Percentiles rank a stretch among this genome's conserved stretches.
Conservation (phyloP, 2,329 filamentous ascomycete genomes). For the Aureobasidium mangrovei region DNA sequence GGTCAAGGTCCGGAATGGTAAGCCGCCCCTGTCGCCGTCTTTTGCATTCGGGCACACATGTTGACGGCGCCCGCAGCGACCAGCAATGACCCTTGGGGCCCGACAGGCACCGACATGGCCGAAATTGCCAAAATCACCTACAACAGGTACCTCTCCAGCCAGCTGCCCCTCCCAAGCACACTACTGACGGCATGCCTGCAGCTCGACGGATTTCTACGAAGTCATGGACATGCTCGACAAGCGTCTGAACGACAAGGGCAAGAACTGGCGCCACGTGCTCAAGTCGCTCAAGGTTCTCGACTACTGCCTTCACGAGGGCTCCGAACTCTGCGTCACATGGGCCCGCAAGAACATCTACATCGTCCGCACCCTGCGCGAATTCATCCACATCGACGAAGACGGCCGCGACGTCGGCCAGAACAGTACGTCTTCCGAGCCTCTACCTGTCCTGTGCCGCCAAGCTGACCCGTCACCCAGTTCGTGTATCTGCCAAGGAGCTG, state of each 20-base stretch:
- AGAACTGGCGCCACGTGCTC: conserved; percentile 97
- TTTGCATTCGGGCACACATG: not conserved
- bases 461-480: conserved; percentile 53
- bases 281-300: conserved; percentile 97
- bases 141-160: conserved; percentile 60
- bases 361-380: conserved; percentile 96
- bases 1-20: conserved; percentile 97
- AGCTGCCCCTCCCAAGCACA: not conserved
- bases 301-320: conserved; percentile 95
- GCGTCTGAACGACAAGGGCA: conserved; percentile 95
- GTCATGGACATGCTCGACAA: conserved; percentile 99
- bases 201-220: conserved; percentile 95
- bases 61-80: conserved; percentile 56
- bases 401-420: conserved; percentile 93
- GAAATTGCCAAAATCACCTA: conserved; percentile 97
- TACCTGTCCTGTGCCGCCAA: conserved; percentile 15
- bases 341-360: conserved; percentile 97
- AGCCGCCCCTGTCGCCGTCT: conserved; percentile 29
- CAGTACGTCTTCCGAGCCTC: conserved; percentile 50
- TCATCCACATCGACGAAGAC: conserved; percentile 87
- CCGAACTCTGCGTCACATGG: conserved; percentile 94
- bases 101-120: conserved; percentile 95
- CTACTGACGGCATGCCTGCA: conserved; percentile 29
- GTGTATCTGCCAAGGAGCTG: conserved; percentile 90
- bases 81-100: conserved; percentile 98